These are phyloP conservation scores for Candida stauntonica DNA, from an alignment of 805 yeast species.

Conservation along the genomic window DNA sequence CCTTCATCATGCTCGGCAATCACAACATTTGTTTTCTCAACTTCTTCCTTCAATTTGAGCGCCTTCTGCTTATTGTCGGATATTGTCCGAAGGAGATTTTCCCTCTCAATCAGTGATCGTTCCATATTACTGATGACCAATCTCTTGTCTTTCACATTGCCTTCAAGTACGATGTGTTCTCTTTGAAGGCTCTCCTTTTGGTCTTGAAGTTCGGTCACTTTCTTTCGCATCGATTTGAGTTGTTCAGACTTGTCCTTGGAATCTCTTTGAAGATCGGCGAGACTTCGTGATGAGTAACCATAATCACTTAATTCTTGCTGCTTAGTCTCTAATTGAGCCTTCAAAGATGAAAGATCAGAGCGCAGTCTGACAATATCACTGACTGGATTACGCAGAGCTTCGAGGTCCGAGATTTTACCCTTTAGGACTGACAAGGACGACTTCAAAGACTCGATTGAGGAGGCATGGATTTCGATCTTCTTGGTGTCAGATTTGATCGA, in stretches of 20 bases:
- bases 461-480: slow-evolving; percentile 10
- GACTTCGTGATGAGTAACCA: slow-evolving; percentile 35
- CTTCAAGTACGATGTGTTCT: slow-evolving; percentile 44
- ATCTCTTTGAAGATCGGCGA: slow-evolving; percentile 42
- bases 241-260: slow-evolving; percentile 36
- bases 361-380: slow-evolving; percentile 33
- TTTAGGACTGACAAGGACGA: not conserved
- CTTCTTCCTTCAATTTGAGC: slow-evolving; percentile 15
- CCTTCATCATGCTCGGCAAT: slow-evolving; percentile 17
- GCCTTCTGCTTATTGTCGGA: slow-evolving; percentile 32
- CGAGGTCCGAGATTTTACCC: slow-evolving; percentile 6
- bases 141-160: slow-evolving; percentile 47
- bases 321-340: slow-evolving; percentile 28
- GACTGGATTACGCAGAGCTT: slow-evolving; percentile 26
- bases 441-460: slow-evolving; percentile 9
- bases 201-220: slow-evolving; percentile 31
- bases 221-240: slow-evolving; percentile 38
- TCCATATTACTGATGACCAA: slow-evolving; percentile 51
- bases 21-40: slow-evolving; percentile 19
- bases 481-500: slow-evolving; percentile 8
- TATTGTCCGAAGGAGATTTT: slow-evolving; percentile 36
- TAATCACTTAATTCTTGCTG: slow-evolving; percentile 34
- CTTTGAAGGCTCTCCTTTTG: slow-evolving; percentile 42
- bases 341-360: slow-evolving; percentile 29
- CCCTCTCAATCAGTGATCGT: slow-evolving; percentile 43